A percentile compares a stretch with the other conserved stretches of the same genome.
Evolutionary conservation across 257 asterid genomes (phyloP).

Genomic region (Petunia secreta): DNA sequence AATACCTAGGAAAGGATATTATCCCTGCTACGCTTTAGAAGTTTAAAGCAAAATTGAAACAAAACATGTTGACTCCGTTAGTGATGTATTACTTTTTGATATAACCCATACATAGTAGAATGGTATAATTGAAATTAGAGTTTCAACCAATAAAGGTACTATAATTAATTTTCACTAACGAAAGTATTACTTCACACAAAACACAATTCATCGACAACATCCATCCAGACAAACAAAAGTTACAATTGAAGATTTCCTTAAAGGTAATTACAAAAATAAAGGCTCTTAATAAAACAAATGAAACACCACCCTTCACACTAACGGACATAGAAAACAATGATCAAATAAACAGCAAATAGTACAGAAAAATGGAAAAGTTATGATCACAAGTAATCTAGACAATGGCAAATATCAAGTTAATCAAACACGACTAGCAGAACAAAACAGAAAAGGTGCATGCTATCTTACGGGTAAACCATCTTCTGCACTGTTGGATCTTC

Average conservation of each 20-base stretch:
- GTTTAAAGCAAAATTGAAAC: neutral
- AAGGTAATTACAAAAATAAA: neutral
- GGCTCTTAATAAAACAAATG: neutral
- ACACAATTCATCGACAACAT: too few relatives aligned
- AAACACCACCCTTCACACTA: neutral
- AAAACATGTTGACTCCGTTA: neutral
- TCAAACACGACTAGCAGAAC: neutral
- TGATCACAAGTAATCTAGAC: neutral
- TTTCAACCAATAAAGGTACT: neutral
- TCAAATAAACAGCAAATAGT: neutral
- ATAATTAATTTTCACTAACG: too few relatives aligned
- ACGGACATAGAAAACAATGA: neutral
- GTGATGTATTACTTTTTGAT: neutral
- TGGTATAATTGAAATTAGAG: constrained; percentile 7
- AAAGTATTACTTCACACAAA: too few relatives aligned
- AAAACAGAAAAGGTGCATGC: constrained; percentile 23
- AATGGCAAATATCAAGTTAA: neutral
- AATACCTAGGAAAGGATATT: neutral
- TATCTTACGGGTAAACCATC: constrained; percentile 96
- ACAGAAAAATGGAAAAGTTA: too few relatives aligned
- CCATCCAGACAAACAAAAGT: too few relatives aligned
- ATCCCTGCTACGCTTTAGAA: neutral
- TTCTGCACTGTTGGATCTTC: constrained; percentile 97
- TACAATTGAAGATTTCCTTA: too few relatives aligned
- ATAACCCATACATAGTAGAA: neutral